Conservation (phyloP, 768 basidiomycete genomes). For the Trametes cinnabarina region DNA sequence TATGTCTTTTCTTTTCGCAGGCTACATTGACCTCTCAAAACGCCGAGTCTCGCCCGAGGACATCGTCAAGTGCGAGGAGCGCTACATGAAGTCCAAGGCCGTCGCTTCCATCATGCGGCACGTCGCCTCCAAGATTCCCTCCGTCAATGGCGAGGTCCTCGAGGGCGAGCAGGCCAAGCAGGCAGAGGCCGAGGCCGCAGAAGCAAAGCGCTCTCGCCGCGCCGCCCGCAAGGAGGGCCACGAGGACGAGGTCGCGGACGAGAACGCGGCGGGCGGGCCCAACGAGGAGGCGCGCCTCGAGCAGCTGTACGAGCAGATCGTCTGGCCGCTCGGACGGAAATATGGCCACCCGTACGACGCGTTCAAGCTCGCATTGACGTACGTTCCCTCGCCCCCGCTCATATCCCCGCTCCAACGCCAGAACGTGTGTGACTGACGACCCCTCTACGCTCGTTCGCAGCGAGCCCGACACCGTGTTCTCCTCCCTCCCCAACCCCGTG, state of each 20-base stretch:
- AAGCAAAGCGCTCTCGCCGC: constrained; percentile 47
- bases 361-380: constrained; percentile 96
- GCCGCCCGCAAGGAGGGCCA: constrained; percentile 45
- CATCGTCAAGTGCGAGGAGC: constrained; percentile 97
- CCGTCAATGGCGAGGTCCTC: constrained; percentile 35
- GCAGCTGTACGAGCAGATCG: constrained; percentile 84
- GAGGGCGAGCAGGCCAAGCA: constrained; percentile 27
- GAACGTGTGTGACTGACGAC: not conserved
- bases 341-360: constrained; percentile 98
- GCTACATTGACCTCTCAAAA: constrained; percentile 99
- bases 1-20: constrained; percentile 40
- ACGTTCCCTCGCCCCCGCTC: constrained; percentile 30
- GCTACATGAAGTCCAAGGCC: constrained; percentile 96
- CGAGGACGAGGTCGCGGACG: constrained; percentile 44
- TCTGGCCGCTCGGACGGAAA: constrained; percentile 88
- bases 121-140: constrained; percentile 79
- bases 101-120: constrained; percentile 92
- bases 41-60: constrained; percentile 97
- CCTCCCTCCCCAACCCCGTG: constrained; percentile 58
- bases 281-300: constrained; percentile 83
- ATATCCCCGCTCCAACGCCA: too few species aligned
- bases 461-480: constrained; percentile 80
- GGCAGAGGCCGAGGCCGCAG: constrained; percentile 36
- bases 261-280: constrained; percentile 32
- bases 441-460: constrained; percentile 40